Evolutionary conservation across 2,329 filamentous ascomycete genomes (phyloP), one percentile per base, ranked within the genome.

Genomic region (Metarhizium brunneum): DNA sequence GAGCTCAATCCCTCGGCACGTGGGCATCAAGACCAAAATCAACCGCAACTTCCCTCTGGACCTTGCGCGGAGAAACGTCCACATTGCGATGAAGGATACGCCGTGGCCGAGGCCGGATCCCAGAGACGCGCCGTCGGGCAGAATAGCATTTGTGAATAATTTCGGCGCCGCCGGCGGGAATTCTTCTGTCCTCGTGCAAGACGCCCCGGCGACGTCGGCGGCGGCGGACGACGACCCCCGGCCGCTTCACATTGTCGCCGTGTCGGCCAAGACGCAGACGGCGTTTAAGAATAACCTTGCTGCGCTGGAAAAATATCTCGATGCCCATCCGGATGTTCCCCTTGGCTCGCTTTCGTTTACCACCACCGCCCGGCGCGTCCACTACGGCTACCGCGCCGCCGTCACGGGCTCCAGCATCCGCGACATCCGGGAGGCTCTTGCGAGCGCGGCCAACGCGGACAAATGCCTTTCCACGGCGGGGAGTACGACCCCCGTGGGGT

Each of bases 181-280:
- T 69, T 86, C 84, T 4, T 81, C 82, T 32, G 66, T 88, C 43
- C 67, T 87, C 6, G 61, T 88, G 4, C 82, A 87, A 64, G 85
- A 88, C 59, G 80, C 73, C 0, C 81, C 82, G 6, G 10, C 11
- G 42, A 5, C 2, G n/a, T 35, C 32, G n/a, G 18, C 5, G 6
- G 42, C 18, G 6, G 16, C 6, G 14, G 38, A 35, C 42, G n/a
- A 45, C 4, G 42, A 45, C n/a, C 10, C 42, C 3, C 10, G 42
- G 11, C 10, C 6, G 30, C 71, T 73, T 2, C 81, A 86, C 54
- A 67, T 82, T 18, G 71, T 87, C 45, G 73, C 81, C 1, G 67
- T 86, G 36, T 77, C 79, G 13, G 84, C 68, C 65, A 75, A 73
- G 49, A 78, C 78, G 6, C 42, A 45, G 16, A 14, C 42, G 6